These are phyloP conservation scores for Colletotrichum agaves DNA, from an alignment of 2,329 filamentous ascomycete genomes.

Conservation along the genomic window DNA sequence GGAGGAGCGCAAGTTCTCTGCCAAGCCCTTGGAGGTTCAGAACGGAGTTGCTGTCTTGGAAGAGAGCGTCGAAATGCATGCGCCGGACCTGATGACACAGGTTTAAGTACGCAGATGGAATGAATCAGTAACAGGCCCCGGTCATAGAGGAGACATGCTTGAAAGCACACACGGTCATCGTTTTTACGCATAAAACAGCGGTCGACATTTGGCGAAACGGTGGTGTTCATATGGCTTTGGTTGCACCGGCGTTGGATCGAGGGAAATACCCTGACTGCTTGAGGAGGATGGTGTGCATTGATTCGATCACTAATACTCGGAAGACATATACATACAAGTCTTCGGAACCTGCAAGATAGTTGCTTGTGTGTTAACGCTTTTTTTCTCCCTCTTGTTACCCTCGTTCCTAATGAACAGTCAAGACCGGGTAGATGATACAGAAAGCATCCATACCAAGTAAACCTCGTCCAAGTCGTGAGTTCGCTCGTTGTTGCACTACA, in stretches of 20 bases:
- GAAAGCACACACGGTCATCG: too few relatives aligned
- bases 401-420: too few relatives aligned
- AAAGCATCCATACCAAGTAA: too few relatives aligned
- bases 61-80: slow-evolving; percentile 61
- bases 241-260: slow-evolving; percentile 22
- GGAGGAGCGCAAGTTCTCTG: slow-evolving; percentile 47
- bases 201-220: neutral
- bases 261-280: slow-evolving; percentile 11
- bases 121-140: too few relatives aligned
- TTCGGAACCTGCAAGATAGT: neutral
- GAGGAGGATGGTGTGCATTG: neutral
- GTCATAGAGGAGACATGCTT: too few relatives aligned
- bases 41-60: slow-evolving; percentile 67
- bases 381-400: too few relatives aligned
- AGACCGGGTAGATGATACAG: too few relatives aligned
- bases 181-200: neutral
- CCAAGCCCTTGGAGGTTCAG: slow-evolving; percentile 57
- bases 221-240: neutral
- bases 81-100: slow-evolving; percentile 56
- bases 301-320: slow-evolving; percentile 7
- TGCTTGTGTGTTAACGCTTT: too few relatives aligned
- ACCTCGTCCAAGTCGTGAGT: too few relatives aligned
- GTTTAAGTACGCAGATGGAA: slow-evolving; percentile 28
- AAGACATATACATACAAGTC: neutral
- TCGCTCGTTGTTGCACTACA: too few relatives aligned